phyloP scores from a whole-genome alignment of 108 stramenopile genomes.

The Epithemia pelagica region DNA sequence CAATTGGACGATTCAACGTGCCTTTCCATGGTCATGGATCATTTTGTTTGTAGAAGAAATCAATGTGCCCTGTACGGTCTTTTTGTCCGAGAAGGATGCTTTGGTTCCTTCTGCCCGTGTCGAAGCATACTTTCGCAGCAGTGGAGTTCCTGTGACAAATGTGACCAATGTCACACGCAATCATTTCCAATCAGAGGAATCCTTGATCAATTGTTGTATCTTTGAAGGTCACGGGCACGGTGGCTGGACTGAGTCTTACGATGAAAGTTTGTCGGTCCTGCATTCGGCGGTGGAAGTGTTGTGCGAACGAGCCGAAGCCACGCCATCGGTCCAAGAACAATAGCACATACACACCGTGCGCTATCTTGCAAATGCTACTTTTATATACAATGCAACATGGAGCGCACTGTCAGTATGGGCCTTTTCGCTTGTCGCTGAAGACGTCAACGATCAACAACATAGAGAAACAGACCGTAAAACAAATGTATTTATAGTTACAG shows the following conservation, averaged over 20 bases:
- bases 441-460: no score
- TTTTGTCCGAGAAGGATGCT: conserved; percentile 69
- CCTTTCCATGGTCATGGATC: conserved; percentile 83
- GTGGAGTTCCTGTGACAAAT: conserved; percentile 47
- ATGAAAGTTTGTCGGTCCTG: conserved; percentile 21
- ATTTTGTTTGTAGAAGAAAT: conserved; percentile 71
- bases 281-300: conserved; percentile 25
- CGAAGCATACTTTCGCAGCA: conserved; percentile 49
- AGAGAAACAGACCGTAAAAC: no score
- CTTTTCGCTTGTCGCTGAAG: no score
- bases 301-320: conserved; percentile 15
- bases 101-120: conserved; percentile 70
- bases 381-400: no score
- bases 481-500: no score
- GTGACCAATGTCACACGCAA: conserved; percentile 23
- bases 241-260: conserved; percentile 33
- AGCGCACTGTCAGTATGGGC: no score
- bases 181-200: conserved; percentile 24
- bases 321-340: no score
- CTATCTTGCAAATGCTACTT: no score
- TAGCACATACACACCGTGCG: no score
- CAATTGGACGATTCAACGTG: conserved; percentile 78
- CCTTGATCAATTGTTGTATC: conserved; percentile 40
- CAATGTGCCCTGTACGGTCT: conserved; percentile 57
- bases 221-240: conserved; percentile 66